Evolutionary conservation across 2,329 filamentous ascomycete genomes (phyloP), one percentile per base, ranked within the genome.

Genomic region (Chrysoporthe austroafricana): DNA sequence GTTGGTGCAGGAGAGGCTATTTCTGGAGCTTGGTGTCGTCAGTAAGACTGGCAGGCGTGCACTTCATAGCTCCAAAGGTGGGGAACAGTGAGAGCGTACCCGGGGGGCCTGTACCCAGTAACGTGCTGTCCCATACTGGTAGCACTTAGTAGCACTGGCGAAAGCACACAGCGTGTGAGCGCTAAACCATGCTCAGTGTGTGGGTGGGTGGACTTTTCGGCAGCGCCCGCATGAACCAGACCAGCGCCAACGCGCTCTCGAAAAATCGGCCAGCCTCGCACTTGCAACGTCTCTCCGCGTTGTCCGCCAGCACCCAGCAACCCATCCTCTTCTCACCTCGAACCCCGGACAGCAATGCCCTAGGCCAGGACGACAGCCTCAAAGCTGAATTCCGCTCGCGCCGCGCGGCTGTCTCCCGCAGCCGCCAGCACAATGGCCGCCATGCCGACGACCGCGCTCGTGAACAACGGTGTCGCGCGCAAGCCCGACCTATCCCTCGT

Each of bases 21-120:
- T 84, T 82, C 43, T 80, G 77, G 65, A 86, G 75, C 72, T 82
- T 84, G 57, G 77, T 74, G 64, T 80, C 79, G 66, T 75, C 73
- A 73, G 75, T 50, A 72, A 74, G 70, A 74, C 73, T 73, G 16
- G 73, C 71, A 18, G 78, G 68, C 44, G 43, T 46, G 58, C 43
- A 63, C 21, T 36, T 4, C 32, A 52, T 21, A 48, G 60, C 50
- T 63, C 54, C 46, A 43, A 36, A 39, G 54, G 66, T 60, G 62
- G 65, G 52, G 62, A 39, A 16, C 34, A 26, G 34, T 44, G 57
- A 48, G 59, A 42, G n/a, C 39, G 26, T 26, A 26, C 26, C 26
- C 26, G 26, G 48, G 34, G 39, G 39, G 5, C 34, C 52, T 39
- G 36, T 39, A 39, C 36, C 26, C 26, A 26, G 26, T 26, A 26